A percentile compares a stretch with the other conserved stretches of the same genome.
phyloP scores from a whole-genome alignment of 73 alveolate species.

The Uronychia binucleata region DNA sequence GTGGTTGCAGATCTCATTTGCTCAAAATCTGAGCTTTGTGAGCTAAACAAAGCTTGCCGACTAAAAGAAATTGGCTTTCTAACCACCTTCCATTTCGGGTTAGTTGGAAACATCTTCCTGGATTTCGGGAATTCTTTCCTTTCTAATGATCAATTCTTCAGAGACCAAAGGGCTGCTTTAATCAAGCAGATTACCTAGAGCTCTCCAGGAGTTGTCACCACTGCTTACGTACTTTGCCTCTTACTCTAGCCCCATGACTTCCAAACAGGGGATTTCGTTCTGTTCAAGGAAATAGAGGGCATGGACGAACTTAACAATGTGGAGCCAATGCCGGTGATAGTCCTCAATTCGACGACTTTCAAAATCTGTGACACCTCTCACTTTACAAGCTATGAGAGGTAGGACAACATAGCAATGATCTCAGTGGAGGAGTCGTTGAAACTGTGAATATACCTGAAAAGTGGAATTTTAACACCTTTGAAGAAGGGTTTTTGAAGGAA shows the following conservation, averaged over 20 bases:
- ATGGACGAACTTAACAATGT: not conserved
- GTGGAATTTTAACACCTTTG: not conserved
- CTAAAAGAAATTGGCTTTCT: not conserved
- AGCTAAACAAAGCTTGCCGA: not conserved
- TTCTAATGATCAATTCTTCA: not conserved
- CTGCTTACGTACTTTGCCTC: not conserved
- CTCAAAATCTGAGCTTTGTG: not conserved
- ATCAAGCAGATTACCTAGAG: not conserved
- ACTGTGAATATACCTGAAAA: not conserved
- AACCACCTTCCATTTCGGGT: not conserved
- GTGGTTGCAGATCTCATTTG: not conserved
- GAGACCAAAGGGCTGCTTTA: not conserved
- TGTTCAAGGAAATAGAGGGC: not conserved
- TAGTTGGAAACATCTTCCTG: not conserved
- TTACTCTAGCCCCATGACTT: not conserved
- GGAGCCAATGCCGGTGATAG: not conserved
- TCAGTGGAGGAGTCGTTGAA: not conserved
- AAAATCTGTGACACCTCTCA: not conserved
- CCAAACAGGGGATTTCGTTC: not conserved
- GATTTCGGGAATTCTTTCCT: not conserved
- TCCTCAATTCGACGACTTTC: too few species aligned
- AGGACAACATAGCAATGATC: not conserved
- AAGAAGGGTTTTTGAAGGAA: not conserved
- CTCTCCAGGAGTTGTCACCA: not conserved
- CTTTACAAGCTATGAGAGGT: not conserved